Evolutionary conservation across 805 yeast genomes (phyloP).

Genomic region (Priceomyces castillae): DNA sequence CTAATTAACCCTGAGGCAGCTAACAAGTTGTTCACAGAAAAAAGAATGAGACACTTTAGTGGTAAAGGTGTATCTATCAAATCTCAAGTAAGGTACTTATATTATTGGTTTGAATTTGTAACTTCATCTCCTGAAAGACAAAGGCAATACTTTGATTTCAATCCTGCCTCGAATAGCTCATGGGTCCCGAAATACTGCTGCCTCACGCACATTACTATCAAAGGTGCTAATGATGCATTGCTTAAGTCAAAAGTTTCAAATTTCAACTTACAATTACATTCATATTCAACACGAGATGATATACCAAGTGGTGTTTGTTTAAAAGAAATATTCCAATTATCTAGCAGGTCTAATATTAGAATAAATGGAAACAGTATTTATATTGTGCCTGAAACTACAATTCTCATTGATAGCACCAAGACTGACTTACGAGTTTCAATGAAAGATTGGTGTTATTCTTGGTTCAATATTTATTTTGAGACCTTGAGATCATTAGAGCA

Average conservation of each 20-base stretch:
- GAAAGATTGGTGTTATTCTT: slow-evolving; percentile 21
- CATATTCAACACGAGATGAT: slow-evolving; percentile 2
- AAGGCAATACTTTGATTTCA: slow-evolving; percentile 6
- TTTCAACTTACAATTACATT: slow-evolving; percentile 7
- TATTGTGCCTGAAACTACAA: slow-evolving; percentile 2
- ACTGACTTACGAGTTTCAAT: slow-evolving; percentile 17
- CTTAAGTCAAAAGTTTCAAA: slow-evolving; percentile 5
- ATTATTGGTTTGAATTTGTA: slow-evolving; percentile 44
- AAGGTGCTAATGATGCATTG: slow-evolving; percentile 10
- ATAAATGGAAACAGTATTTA: neutral
- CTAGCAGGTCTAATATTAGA: neutral
- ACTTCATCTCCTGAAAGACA: neutral
- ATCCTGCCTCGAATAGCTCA: slow-evolving; percentile 4
- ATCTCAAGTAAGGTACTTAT: slow-evolving; percentile 66
- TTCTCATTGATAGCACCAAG: slow-evolving; percentile 1
- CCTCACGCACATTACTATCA: slow-evolving; percentile 13
- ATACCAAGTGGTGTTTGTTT: slow-evolving; percentile 6
- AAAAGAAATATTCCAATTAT: slow-evolving; percentile 1
- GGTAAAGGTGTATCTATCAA: slow-evolving; percentile 68
- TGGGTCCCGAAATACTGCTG: slow-evolving; percentile 8
- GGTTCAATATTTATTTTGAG: slow-evolving; percentile 24
- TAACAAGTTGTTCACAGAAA: slow-evolving; percentile 47
- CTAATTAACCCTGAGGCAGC: slow-evolving; percentile 29
- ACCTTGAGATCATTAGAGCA: slow-evolving; percentile 1
- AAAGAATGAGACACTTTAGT: slow-evolving; percentile 55